Percentiles rank a stretch among this genome's conserved stretches.
Conservation (phyloP, 306 rosid genomes). For the Begonia loranthoides region DNA sequence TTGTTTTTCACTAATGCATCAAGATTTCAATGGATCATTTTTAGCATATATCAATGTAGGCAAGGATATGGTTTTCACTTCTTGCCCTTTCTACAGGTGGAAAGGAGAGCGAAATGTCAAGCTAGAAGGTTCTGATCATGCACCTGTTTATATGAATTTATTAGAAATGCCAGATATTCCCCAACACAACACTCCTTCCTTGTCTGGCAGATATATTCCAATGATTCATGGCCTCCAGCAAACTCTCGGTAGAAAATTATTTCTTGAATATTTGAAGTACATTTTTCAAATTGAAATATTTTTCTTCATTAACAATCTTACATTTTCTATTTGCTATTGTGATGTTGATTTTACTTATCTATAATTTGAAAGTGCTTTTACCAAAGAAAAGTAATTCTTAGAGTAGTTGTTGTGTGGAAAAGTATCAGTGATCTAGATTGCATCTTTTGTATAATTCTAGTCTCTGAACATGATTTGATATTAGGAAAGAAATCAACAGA, state of each 20-base stretch:
- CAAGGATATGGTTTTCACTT: too few species aligned
- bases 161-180: conserved; percentile 45
- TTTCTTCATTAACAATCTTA: background rate
- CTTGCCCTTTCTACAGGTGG: conserved; percentile 36
- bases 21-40: background rate
- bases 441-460: too few species aligned
- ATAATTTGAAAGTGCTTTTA: conserved; percentile 3
- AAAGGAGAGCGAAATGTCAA: conserved; percentile 62
- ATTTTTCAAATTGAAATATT: conserved; percentile 3
- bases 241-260: conserved; percentile 48
- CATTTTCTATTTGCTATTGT: background rate
- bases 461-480: too few species aligned
- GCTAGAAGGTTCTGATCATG: conserved; percentile 96
- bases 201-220: conserved; percentile 78
- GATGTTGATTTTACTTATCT: background rate
- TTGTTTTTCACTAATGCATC: too few species aligned
- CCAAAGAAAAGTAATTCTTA: background rate
- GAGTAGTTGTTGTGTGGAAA: background rate
- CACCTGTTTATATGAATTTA: conserved; percentile 62
- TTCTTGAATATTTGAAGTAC: conserved; percentile 10
- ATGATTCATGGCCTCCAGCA: conserved; percentile 75
- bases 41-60: background rate
- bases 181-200: conserved; percentile 61
- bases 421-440: too few species aligned
- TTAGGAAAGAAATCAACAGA: too few species aligned